A percentile compares a stretch with the other conserved stretches of the same genome.
phyloP scores from a whole-genome alignment of 257 asterid species.

The Penstemon barbatus region DNA sequence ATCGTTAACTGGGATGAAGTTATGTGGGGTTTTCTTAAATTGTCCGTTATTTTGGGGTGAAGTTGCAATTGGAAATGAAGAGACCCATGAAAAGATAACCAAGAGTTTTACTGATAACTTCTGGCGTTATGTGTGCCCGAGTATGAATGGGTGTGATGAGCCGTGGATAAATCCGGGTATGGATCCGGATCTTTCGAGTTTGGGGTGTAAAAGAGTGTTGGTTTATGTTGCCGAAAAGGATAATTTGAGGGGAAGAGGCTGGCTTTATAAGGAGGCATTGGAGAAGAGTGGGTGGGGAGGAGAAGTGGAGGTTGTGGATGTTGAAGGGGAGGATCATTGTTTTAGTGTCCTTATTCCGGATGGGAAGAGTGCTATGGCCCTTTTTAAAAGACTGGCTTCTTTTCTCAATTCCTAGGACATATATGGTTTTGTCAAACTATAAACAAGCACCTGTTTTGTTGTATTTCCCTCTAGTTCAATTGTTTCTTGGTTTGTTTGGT shows the following conservation, averaged over 20 bases:
- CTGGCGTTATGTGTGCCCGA: constrained; percentile 34
- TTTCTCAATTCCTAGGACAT: constrained; percentile 31
- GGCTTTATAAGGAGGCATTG: constrained; percentile 39
- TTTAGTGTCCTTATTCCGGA: constrained; percentile 43
- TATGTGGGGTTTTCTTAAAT: constrained; percentile 46
- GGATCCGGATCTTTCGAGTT: constrained; percentile 37
- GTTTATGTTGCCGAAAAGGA: constrained; percentile 53
- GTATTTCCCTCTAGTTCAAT: not conserved
- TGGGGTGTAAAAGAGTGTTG: constrained; percentile 45
- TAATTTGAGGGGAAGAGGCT: constrained; percentile 42
- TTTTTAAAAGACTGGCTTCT: constrained; percentile 36
- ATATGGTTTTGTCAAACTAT: too few relatives aligned
- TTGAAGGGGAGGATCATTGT: constrained; percentile 43
- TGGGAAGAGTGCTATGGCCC: constrained; percentile 27
- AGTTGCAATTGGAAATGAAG: constrained; percentile 45
- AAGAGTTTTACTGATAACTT: constrained; percentile 16
- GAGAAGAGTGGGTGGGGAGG: constrained; percentile 54
- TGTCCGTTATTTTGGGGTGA: constrained; percentile 57
- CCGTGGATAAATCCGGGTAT: constrained; percentile 48
- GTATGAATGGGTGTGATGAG: constrained; percentile 37
- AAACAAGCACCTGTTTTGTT: not conserved
- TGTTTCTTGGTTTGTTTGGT: not conserved
- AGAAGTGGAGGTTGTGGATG: constrained; percentile 48
- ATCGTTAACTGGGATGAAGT: constrained; percentile 25
- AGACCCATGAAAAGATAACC: rapidly evolving